Evolutionary conservation across 305 asterid species (phyloP).

Genomic region (Fraxinus paxiana): DNA sequence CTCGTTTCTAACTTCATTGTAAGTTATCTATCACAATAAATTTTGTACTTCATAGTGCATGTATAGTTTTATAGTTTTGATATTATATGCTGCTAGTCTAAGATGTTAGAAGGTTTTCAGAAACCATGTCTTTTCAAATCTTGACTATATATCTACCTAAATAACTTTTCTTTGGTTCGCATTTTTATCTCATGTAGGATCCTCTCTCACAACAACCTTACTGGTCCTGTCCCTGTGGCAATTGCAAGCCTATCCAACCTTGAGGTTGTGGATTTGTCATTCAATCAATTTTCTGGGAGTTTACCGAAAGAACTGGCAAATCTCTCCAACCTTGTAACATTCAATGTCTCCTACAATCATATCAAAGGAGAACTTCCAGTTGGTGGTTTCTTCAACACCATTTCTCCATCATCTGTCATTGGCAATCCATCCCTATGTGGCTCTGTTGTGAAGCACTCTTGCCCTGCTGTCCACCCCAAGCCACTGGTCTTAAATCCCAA

Average conservation of each 20-base stretch:
- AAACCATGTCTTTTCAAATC: background rate
- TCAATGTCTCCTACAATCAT: conserved; percentile 65
- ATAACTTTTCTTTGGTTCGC: background rate
- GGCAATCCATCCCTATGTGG: conserved; percentile 85
- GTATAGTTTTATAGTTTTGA: background rate
- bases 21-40: conserved; percentile 30
- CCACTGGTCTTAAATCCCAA: conserved; percentile 86
- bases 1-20: conserved; percentile 55
- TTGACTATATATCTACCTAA: background rate
- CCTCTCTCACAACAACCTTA: conserved; percentile 57
- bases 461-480: conserved; percentile 79
- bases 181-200: conserved; percentile 37
- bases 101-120: background rate
- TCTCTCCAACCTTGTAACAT: conserved; percentile 50
- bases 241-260: conserved; percentile 54
- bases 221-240: conserved; percentile 53
- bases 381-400: conserved; percentile 75
- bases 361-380: conserved; percentile 80
- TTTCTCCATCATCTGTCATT: conserved; percentile 57
- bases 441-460: conserved; percentile 59
- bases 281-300: conserved; percentile 64
- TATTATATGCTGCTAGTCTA: background rate
- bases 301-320: conserved; percentile 65
- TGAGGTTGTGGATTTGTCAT: conserved; percentile 56
- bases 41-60: background rate